Evolutionary conservation across 805 yeast genomes (phyloP).

Genomic region (Hanseniaspora singularis): DNA sequence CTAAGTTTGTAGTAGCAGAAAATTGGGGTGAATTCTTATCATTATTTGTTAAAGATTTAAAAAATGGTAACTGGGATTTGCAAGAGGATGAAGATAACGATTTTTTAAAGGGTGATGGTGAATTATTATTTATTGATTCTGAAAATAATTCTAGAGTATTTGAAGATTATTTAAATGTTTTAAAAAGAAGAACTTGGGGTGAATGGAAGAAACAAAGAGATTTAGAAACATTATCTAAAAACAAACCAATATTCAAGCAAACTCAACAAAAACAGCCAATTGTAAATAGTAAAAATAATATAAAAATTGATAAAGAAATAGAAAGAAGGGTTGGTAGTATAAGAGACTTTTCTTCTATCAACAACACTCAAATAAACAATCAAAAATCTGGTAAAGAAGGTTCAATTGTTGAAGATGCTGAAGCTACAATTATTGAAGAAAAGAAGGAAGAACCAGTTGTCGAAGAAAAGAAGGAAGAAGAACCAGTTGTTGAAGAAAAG

Average conservation of each 20-base stretch:
- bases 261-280: slow-evolving; percentile 5
- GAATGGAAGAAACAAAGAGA: slow-evolving; percentile 18
- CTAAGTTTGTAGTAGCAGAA: slow-evolving; percentile 72
- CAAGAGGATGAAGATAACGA: slow-evolving; percentile 51
- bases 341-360: slow-evolving; percentile 7
- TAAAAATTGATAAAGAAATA: slow-evolving; percentile 13
- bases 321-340: slow-evolving; percentile 15
- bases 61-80: slow-evolving; percentile 66
- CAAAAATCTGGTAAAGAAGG: slow-evolving; percentile 4
- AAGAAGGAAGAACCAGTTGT: neutral
- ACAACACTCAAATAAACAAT: neutral
- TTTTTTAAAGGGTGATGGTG: slow-evolving; percentile 60
- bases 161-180: slow-evolving; percentile 32
- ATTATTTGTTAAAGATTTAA: slow-evolving; percentile 75
- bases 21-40: slow-evolving; percentile 84
- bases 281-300: slow-evolving; percentile 5
- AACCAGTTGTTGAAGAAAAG: no score
- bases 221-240: slow-evolving; percentile 6
- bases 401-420: neutral
- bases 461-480: slow-evolving; percentile 1
- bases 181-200: slow-evolving; percentile 28
- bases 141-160: slow-evolving; percentile 36
- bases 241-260: slow-evolving; percentile 14
- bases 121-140: slow-evolving; percentile 55
- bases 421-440: neutral